These are phyloP conservation scores for Rhexocercosporidium sp. DNA, from an alignment of 2,329 filamentous ascomycete genomes.

Conservation along the genomic window DNA sequence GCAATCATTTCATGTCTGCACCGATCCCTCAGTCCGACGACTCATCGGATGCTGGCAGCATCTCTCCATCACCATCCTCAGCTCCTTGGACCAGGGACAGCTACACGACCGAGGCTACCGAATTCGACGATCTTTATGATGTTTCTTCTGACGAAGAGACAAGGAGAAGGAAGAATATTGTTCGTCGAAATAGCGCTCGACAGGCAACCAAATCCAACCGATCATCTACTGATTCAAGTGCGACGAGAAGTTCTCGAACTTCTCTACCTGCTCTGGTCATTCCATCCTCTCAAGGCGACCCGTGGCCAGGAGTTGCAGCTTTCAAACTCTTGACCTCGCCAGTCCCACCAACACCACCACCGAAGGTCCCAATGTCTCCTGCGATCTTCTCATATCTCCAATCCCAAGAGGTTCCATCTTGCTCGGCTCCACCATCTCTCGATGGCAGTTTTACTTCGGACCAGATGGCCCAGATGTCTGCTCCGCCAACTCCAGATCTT, in stretches of 20 bases:
- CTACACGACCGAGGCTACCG: slow-evolving; percentile 67
- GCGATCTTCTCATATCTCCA: slow-evolving; percentile 75
- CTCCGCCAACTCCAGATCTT: slow-evolving; percentile 82
- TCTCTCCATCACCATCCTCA: slow-evolving; percentile 60
- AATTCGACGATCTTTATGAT: slow-evolving; percentile 89
- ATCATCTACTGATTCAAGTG: slow-evolving; percentile 33
- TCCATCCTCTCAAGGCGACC: slow-evolving; percentile 44
- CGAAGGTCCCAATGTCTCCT: slow-evolving; percentile 76
- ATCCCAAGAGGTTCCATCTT: slow-evolving; percentile 71
- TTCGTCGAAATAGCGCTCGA: slow-evolving; percentile 34
- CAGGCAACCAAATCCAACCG: slow-evolving; percentile 42
- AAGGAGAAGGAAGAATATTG: slow-evolving; percentile 49
- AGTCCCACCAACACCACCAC: slow-evolving; percentile 67
- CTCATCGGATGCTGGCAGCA: slow-evolving; percentile 57
- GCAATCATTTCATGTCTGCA: slow-evolving; percentile 67
- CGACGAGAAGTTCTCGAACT: slow-evolving; percentile 36
- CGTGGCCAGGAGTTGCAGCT: slow-evolving; percentile 52
- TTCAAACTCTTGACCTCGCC: slow-evolving; percentile 59
- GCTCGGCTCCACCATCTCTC: slow-evolving; percentile 79
- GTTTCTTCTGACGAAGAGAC: slow-evolving; percentile 76
- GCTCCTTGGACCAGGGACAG: slow-evolving; percentile 67
- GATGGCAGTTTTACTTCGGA: slow-evolving; percentile 90
- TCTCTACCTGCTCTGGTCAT: slow-evolving; percentile 59
- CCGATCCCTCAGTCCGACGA: slow-evolving; percentile 62
- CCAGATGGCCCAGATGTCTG: slow-evolving; percentile 81